phyloP scores from a whole-genome alignment of 2,329 filamentous ascomycete genomes.

The Lecanosticta acicola region DNA sequence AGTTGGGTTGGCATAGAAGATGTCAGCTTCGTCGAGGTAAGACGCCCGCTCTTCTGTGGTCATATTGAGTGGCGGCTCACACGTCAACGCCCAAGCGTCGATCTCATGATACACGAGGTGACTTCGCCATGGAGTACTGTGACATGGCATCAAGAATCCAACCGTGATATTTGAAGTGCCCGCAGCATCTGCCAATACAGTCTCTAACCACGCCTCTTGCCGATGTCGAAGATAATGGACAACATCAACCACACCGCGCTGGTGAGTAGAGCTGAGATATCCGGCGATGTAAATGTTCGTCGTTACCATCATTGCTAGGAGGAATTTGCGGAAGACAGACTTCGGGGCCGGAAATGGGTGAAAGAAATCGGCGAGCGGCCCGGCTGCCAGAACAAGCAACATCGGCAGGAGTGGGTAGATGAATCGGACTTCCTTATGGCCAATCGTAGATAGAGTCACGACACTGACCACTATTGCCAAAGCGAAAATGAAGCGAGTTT shows the following conservation, averaged over 20 bases:
- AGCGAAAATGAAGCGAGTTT: constrained; percentile 47
- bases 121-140: constrained; percentile 91
- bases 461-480: constrained; percentile 55
- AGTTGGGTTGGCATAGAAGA: constrained; percentile 68
- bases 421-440: constrained; percentile 96
- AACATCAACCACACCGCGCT: constrained; percentile 71
- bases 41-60: constrained; percentile 53
- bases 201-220: constrained; percentile 22
- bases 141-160: constrained; percentile 90
- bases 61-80: constrained; percentile 77
- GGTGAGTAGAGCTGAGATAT: constrained; percentile 73
- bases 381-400: constrained; percentile 75
- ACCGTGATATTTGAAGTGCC: constrained; percentile 45
- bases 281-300: constrained; percentile 65
- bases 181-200: background rate
- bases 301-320: constrained; percentile 51
- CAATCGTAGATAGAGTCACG: constrained; percentile 64
- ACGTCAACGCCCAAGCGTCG: constrained; percentile 76
- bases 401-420: constrained; percentile 85
- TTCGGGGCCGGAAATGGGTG: constrained; percentile 30
- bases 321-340: constrained; percentile 41
- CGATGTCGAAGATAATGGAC: constrained; percentile 68
- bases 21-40: constrained; percentile 86
- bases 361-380: constrained; percentile 62
- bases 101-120: constrained; percentile 72